phyloP scores from a whole-genome alignment of 108 stramenopile genomes.

The Stephanodiscus triporus region DNA sequence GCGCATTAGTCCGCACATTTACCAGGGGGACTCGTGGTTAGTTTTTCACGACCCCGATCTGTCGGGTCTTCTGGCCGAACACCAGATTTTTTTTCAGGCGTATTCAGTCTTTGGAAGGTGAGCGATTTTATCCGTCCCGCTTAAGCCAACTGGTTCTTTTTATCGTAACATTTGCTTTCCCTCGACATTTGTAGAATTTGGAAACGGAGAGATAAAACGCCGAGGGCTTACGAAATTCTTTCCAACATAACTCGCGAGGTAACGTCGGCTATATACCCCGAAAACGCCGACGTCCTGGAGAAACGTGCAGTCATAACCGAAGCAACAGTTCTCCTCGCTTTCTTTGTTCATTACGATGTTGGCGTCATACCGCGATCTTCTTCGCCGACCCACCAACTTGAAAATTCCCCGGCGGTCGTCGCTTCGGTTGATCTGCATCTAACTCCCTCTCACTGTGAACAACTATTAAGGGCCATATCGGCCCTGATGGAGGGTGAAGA shows the following conservation, averaged over 20 bases:
- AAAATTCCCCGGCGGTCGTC: slow-evolving; percentile 53
- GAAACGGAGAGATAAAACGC: slow-evolving; percentile 20
- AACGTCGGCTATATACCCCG: neutral
- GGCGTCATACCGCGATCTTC: slow-evolving; percentile 43
- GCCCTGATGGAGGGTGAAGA: slow-evolving; percentile 59
- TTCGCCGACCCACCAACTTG: slow-evolving; percentile 29
- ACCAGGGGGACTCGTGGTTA: slow-evolving; percentile 78
- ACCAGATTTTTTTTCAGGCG: slow-evolving; percentile 65
- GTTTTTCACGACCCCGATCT: slow-evolving; percentile 73
- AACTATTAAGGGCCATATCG: slow-evolving; percentile 39
- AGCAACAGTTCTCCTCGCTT: slow-evolving; percentile 43
- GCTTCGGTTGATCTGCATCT: slow-evolving; percentile 42
- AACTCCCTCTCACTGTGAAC: slow-evolving; percentile 32
- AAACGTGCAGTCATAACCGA: slow-evolving; percentile 12
- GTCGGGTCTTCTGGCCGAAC: slow-evolving; percentile 53
- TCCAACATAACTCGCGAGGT: slow-evolving; percentile 22
- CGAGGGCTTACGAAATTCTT: slow-evolving; percentile 38
- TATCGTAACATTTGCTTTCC: no score
- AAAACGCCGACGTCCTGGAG: neutral
- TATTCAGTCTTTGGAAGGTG: slow-evolving; percentile 73
- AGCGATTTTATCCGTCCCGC: no score
- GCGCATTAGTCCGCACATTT: slow-evolving; percentile 59
- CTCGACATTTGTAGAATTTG: slow-evolving; percentile 22
- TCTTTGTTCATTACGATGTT: slow-evolving; percentile 21
- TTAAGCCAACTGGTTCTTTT: no score